phyloP scores from a whole-genome alignment of 1,284 basidiomycete genomes.

The Cutaneotrichosporon cavernicola region DNA sequence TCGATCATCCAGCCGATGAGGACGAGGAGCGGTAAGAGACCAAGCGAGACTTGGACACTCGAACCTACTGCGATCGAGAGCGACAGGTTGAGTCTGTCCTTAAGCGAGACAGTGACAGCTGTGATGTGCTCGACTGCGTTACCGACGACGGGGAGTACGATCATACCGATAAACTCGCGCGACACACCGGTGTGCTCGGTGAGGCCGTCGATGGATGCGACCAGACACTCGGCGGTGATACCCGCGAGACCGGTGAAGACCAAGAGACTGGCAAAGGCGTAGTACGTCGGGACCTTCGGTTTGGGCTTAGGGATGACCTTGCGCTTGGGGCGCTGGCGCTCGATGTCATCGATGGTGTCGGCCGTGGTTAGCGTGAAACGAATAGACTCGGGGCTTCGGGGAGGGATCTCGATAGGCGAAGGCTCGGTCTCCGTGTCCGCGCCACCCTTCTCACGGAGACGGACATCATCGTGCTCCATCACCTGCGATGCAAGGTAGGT shows the following conservation, averaged over 20 bases:
- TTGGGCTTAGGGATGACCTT: conserved; percentile 19
- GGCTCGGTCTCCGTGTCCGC: neutral
- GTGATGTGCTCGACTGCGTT: conserved; percentile 87
- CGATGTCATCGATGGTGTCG: conserved; percentile 14
- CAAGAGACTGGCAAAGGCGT: conserved; percentile 44
- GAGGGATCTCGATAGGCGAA: neutral
- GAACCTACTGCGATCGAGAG: conserved; percentile 85
- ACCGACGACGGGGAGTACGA: conserved; percentile 77
- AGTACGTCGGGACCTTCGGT: conserved; percentile 56
- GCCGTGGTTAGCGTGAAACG: neutral
- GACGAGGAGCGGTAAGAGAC: conserved; percentile 72
- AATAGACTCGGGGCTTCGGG: neutral
- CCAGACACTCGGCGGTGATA: conserved; percentile 82
- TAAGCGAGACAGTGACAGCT: conserved; percentile 81
- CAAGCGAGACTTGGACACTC: conserved; percentile 83
- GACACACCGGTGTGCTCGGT: conserved; percentile 54
- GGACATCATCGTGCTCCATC: conserved; percentile 4
- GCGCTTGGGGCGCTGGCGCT: conserved; percentile 14
- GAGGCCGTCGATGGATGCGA: conserved; percentile 72
- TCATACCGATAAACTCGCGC: conserved; percentile 78
- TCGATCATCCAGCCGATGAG: conserved; percentile 56
- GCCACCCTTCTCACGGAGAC: conserved; percentile 9
- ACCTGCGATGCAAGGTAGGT: conserved; percentile 7
- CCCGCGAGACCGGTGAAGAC: conserved; percentile 51
- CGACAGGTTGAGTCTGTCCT: conserved; percentile 59